Evolutionary conservation across 768 basidiomycete species (phyloP).

Genomic region (Serendipita sp.): DNA sequence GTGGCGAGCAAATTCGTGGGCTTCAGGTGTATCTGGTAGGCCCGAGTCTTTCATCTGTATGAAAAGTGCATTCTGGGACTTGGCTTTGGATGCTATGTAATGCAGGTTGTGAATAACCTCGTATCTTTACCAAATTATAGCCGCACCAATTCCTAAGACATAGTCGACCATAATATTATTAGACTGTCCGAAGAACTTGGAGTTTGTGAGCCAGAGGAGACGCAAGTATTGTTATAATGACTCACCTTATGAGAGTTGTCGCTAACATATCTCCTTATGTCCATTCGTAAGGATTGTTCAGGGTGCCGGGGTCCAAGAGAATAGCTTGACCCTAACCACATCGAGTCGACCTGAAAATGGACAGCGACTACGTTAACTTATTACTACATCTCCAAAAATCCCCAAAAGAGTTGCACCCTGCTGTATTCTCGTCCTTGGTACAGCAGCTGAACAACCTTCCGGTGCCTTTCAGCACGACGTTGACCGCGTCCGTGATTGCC

Average conservation of each 20-base stretch:
- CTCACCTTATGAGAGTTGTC: constrained; percentile 10
- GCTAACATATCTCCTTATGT: constrained; percentile 8
- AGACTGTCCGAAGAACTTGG: constrained; percentile 66
- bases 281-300: background rate
- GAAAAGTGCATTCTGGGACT: constrained; percentile 66
- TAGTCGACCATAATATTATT: constrained; percentile 76
- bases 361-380: background rate
- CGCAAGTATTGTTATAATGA: background rate
- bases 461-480: background rate
- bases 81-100: constrained; percentile 56
- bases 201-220: constrained; percentile 7
- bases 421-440: background rate
- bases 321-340: background rate
- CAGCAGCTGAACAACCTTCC: background rate
- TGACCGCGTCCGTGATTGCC: background rate
- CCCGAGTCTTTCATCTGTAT: constrained; percentile 58
- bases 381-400: background rate
- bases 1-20: constrained; percentile 63
- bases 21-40: constrained; percentile 63
- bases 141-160: constrained; percentile 66
- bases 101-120: constrained; percentile 6
- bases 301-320: background rate
- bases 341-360: background rate
- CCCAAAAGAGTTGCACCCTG: background rate
- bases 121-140: background rate